Evolutionary conservation across 176 grass and related monocot species (phyloP), one percentile per base, ranked within the genome.

Genomic region (Puccinellia tenuiflora): DNA sequence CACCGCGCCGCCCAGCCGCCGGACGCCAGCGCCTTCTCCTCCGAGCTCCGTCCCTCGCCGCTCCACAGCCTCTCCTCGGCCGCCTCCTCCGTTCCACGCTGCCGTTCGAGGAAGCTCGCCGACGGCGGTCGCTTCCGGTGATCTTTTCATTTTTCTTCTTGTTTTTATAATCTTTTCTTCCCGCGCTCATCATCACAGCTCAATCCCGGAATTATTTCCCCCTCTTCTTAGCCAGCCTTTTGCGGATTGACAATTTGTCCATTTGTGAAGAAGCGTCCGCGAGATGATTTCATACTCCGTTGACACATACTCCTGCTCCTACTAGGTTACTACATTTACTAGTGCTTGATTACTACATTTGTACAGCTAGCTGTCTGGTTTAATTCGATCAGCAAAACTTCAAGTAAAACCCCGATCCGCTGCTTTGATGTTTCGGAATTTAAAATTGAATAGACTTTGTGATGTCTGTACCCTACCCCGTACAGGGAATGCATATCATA

Each of bases 91-190:
- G 73, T 98, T 1, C 68, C 86, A 1, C 90, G 89, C 65, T 90
- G 90, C 73, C 86, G 95, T 0, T 98, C 95, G 24, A 75, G 83
- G 65, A 98, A 95, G 86, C 85, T 93, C 50, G 90, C 90, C 68
- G 86, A 88, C 84, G 65, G 71, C 69, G 86, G 88, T 39, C 88
- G 86, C 71, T 92, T 91, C 70, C 88, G 85, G 55, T 98, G 92
- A 98, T 76, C 67, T 66, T 63, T 78, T 85, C 71, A 20, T 45
- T 54, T 29, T 42, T 15, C 12, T 24, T 85, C 46, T 11, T 9
- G 43, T 9, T 55, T 42, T 42, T 85, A 65, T 30, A 5, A 65
- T 50, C 4, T 40, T 79, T 67, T 29, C 77, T 71, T 77, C 67
- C 42, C 25, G 6, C 73, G 10, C 73, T 68, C 6, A 43, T 17